Percentiles rank a stretch among this genome's conserved stretches.
These are phyloP conservation scores for Aspergillus ochraceoroseus DNA, from an alignment of 2,329 filamentous ascomycete species.

Conservation along the genomic window DNA sequence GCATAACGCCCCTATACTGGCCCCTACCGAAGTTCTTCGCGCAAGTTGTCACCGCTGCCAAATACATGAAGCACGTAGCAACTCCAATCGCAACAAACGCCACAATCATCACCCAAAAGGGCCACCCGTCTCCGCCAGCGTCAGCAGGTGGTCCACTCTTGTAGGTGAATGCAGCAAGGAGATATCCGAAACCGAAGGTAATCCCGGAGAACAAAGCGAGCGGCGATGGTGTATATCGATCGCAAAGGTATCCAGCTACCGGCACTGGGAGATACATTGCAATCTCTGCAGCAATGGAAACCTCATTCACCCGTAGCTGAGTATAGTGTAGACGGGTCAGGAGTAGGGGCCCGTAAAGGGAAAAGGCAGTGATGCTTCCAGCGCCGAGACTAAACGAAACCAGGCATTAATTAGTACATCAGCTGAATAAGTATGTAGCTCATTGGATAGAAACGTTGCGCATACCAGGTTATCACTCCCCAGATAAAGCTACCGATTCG, in stretches of 20 bases:
- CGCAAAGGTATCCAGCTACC: conserved; percentile 83
- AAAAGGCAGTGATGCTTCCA: conserved; percentile 88
- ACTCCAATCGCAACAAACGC: conserved; percentile 79
- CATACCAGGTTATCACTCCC: conserved; percentile 56
- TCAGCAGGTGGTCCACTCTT: conserved; percentile 52
- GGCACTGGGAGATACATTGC: conserved; percentile 91
- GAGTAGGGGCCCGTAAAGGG: conserved; percentile 86
- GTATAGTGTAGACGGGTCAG: conserved; percentile 80
- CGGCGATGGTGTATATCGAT: conserved; percentile 74
- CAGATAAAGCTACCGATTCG: conserved; percentile 56
- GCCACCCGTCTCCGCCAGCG: conserved; percentile 55
- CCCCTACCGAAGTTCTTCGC: conserved; percentile 97
- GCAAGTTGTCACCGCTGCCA: conserved; percentile 85
- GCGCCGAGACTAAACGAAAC: conserved; percentile 60
- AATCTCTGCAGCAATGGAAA: conserved; percentile 80
- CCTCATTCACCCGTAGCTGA: conserved; percentile 85
- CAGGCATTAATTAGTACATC: conserved; percentile 10
- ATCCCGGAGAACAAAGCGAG: conserved; percentile 67
- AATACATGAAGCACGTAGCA: conserved; percentile 83
- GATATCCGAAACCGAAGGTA: conserved; percentile 75
- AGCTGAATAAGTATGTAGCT: too few species aligned
- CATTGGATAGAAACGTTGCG: not conserved
- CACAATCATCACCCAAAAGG: conserved; percentile 76
- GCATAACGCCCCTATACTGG: conserved; percentile 77
- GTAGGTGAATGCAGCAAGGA: conserved; percentile 77